Conservation (phyloP, 768 basidiomycete species). For the Glaciozyma martinii region DNA sequence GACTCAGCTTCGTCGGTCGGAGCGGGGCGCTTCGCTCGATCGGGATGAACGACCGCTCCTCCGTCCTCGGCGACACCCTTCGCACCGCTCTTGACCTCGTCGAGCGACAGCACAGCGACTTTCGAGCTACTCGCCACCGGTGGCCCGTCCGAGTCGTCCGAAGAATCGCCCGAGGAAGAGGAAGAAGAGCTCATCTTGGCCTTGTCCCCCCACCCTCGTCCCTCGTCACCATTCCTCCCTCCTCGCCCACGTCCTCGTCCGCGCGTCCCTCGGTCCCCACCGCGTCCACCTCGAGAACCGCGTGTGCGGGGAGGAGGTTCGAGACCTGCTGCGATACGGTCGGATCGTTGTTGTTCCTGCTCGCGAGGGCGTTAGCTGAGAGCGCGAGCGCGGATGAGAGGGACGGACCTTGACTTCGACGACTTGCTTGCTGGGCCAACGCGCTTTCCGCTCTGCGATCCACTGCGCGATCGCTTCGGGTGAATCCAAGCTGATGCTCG, state of each 20-base stretch:
- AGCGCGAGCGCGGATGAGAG: no score
- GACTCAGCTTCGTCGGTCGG: background rate
- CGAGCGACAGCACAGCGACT: background rate
- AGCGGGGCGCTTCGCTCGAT: background rate
- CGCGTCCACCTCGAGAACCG: slow-evolving; percentile 9
- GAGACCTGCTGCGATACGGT: slow-evolving; percentile 20
- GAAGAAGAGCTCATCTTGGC: background rate
- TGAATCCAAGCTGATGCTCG: slow-evolving; percentile 63
- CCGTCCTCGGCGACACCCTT: background rate
- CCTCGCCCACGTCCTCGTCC: background rate
- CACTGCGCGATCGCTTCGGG: slow-evolving; percentile 74
- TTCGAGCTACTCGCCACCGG: slow-evolving; percentile 9
- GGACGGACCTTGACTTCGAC: slow-evolving; percentile 58
- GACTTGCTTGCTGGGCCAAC: slow-evolving; percentile 64
- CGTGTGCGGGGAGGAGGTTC: slow-evolving; percentile 17
- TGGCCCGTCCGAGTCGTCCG: background rate
- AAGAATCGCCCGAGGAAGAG: slow-evolving; percentile 3
- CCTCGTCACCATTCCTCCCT: background rate
- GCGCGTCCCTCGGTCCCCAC: background rate
- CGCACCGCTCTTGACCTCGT: background rate
- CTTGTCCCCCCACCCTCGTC: background rate
- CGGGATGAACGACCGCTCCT: background rate
- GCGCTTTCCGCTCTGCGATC: slow-evolving; percentile 77
- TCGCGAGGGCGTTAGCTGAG: no score
- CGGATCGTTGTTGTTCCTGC: slow-evolving; percentile 14